Percentiles rank a stretch among this genome's conserved stretches.
Evolutionary conservation across 305 asterid species (phyloP).

Genomic region (Fraxinus sp.): DNA sequence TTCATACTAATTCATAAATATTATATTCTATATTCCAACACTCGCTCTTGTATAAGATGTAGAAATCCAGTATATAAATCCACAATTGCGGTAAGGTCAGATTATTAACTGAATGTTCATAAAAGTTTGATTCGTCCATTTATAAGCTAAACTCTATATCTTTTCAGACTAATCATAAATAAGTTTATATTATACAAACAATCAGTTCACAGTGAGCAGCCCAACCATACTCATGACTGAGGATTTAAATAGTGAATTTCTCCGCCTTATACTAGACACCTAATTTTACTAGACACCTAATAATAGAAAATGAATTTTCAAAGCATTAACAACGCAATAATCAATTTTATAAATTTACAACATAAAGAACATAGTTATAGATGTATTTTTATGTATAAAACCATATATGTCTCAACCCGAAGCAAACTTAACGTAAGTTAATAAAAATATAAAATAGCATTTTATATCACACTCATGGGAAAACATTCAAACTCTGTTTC

Average conservation of each 20-base stretch:
- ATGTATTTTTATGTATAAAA: neutral
- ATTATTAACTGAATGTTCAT: neutral
- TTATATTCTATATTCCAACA: neutral
- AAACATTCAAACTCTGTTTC: slow-evolving; percentile 19
- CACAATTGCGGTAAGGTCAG: neutral
- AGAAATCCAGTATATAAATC: neutral
- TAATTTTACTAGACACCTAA: neutral
- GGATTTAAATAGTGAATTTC: slow-evolving; percentile 15
- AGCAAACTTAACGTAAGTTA: slow-evolving; percentile 1
- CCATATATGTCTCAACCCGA: neutral
- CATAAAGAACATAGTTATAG: slow-evolving; percentile 18
- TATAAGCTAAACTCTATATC: neutral
- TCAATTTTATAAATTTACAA: neutral
- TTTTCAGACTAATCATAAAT: neutral
- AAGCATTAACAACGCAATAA: neutral
- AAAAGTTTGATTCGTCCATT: neutral
- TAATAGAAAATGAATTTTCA: neutral
- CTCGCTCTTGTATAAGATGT: slow-evolving; percentile 1
- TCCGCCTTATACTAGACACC: neutral
- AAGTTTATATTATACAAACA: neutral
- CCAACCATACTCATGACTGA: neutral
- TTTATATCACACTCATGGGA: neutral
- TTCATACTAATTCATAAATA: slow-evolving; percentile 15
- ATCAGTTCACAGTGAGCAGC: neutral
- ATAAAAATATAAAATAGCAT: neutral